Base-by-base conservation (phyloP, 1,139 yeast genomes). In the Yamadazyma dushanensis region DNA sequence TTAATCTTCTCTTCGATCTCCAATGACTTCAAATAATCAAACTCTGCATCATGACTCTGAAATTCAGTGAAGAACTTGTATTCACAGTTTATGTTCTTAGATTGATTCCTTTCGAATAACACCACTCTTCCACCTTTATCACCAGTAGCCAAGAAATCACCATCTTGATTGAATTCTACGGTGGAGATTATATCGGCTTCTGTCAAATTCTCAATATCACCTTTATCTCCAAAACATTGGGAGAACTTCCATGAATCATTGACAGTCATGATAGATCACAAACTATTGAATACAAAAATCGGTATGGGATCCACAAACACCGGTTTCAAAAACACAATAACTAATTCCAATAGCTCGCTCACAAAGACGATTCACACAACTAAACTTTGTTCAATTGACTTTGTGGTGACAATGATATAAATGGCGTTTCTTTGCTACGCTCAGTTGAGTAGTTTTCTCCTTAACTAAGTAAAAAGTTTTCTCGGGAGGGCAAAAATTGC, bases 111-210 rank as follows among this genome's bases (percentile, higher is more conserved):
- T 62, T 92, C 97, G 63, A 94, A 94, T 39, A 94, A 66, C 10
- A 94, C 99, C 27, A 94, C 97, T 49, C 99, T 77, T 17, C 99
- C 99, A 34, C 99, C 99, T 56, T 92, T 83, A 65, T 94, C 99
- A 43, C 99, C 99, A 2, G 98, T 92, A 40, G 98, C 99, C 43
- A 94, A 70, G 55, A 83, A 94, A 59, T 92, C 88, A 33, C 99
- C 99, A 11, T 94, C 80, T 56, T 83, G 87, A 59, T 94, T 97
- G 56, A 94, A 94, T 64, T 94, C 97, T 28, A 94, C 97, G 2
- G 98, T 88, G 18, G 97, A 86, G 44, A 94, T 92, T 55, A 94
- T 90, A 61, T 94, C 99, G 7, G 97, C 97, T 60, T 92, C 99
- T 3, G 97, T 92, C 53, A 90, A 87, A 56, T 83, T 86, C 50